phyloP scores from a whole-genome alignment of 352 stramenopile genomes.

The Phytophthora capsici region DNA sequence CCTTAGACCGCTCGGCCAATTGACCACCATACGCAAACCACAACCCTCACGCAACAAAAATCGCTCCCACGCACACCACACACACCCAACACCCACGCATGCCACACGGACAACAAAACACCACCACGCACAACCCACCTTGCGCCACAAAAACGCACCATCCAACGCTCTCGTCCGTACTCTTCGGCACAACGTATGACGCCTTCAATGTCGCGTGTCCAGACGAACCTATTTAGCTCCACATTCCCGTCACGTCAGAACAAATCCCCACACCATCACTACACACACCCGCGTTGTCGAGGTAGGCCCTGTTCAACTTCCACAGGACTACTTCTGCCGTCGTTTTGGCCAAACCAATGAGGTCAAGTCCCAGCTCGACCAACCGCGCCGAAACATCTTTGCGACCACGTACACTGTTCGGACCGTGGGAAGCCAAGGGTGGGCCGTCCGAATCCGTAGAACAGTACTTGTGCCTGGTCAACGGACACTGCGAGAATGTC shows the following conservation, averaged over 20 bases:
- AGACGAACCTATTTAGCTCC: no score
- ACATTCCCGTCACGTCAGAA: background rate
- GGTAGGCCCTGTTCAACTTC: no score
- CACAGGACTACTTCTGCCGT: no score
- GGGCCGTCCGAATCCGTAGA: background rate
- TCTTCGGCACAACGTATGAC: background rate
- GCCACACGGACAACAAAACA: background rate
- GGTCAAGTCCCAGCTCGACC: background rate
- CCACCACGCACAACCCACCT: background rate
- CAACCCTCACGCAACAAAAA: background rate
- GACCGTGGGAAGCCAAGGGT: background rate
- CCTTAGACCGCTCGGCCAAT: slow-evolving; percentile 9
- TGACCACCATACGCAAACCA: slow-evolving; percentile 10
- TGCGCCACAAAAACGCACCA: background rate
- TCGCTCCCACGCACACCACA: background rate
- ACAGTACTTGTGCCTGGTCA: background rate
- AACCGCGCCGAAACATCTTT: no score
- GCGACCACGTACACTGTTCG: background rate
- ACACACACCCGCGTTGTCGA: no score
- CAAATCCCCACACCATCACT: background rate
- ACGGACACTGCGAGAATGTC: background rate
- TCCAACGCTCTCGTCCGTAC: background rate
- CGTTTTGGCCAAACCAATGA: no score
- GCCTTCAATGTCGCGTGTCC: background rate
- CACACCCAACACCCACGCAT: background rate